Evolutionary conservation across 805 yeast genomes (phyloP), one percentile per base, ranked within the genome.

Genomic region (Pichia heedii): DNA sequence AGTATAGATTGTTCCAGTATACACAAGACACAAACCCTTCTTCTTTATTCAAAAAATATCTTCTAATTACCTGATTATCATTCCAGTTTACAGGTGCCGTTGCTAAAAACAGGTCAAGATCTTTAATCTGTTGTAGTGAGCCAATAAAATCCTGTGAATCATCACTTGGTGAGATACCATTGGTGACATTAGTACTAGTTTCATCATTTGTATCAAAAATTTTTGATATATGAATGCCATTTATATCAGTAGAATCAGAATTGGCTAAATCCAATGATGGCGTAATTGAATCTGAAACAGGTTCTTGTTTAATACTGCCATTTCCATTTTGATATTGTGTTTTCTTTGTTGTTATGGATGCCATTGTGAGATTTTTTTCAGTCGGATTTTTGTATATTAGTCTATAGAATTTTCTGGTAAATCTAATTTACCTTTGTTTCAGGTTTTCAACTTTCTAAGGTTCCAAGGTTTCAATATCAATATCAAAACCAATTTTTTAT

Each of bases 1-100:
- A 89, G 60, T 83, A 90, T 13, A 89, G 67, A 56, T 84, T 83
- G 55, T 87, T 84, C 97, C 97, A 90, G 53, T 74, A 81, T 1
- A 93, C 87, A 63, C 98, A 90, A 27, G 85, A 76, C n/a, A 87
- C 87, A 52, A 90, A 87, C 3, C 90, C 93, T 60, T 89, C 96
- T 46, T 85, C 94, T 50, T 82, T 84, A 53, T 87, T 88, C 40
- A 90, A 65, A 57, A 81, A 83, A 61, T 86, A 90, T 42, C 96
- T 69, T 56, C 95, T 72, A 39, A 93, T 84, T 37, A 86, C 81
- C 60, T 90, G 96, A 53, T 82, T 80, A 47, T 79, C 84, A 57
- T 80, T 87, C 95, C 97, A 90, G 55, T 82, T 84, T 5, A 93
- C 90, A 0, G 98, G 97, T 0, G 97, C 97, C 0, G 96, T 86